phyloP scores from a whole-genome alignment of 2,329 filamentous ascomycete species.

The Albophoma yamanashiensis region DNA sequence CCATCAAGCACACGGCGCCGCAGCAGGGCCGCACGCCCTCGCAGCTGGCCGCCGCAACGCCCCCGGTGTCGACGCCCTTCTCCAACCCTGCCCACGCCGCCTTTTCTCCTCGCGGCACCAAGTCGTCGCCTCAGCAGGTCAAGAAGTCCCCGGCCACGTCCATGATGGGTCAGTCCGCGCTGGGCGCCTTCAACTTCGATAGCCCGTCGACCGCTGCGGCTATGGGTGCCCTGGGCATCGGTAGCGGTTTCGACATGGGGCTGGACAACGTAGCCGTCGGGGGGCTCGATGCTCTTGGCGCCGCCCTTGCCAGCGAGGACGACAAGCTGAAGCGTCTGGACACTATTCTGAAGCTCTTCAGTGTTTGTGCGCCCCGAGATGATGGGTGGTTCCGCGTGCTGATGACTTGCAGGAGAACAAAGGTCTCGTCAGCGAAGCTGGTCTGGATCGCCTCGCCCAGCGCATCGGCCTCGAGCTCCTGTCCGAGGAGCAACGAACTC shows the following conservation, averaged over 20 bases:
- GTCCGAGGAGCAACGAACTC: slow-evolving; percentile 42
- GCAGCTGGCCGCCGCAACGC: slow-evolving; percentile 45
- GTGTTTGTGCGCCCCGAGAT: slow-evolving; percentile 24
- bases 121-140: slow-evolving; percentile 53
- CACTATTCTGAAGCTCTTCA: slow-evolving; percentile 36
- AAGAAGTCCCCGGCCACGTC: slow-evolving; percentile 52
- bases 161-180: slow-evolving; percentile 35
- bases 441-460: slow-evolving; percentile 60
- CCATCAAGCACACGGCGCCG: slow-evolving; percentile 33
- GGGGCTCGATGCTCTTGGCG: slow-evolving; percentile 29
- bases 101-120: slow-evolving; percentile 46
- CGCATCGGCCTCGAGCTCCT: slow-evolving; percentile 55
- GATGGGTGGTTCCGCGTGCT: background rate
- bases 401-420: slow-evolving; percentile 28
- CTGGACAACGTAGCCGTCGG: slow-evolving; percentile 40
- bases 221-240: slow-evolving; percentile 44
- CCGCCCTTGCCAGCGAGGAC: slow-evolving; percentile 35
- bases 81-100: slow-evolving; percentile 46
- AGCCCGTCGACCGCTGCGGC: slow-evolving; percentile 54
- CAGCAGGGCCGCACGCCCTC: slow-evolving; percentile 36
- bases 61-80: slow-evolving; percentile 58
- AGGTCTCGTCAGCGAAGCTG: slow-evolving; percentile 62
- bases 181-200: slow-evolving; percentile 46
- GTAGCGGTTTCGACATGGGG: slow-evolving; percentile 37
- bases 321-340: slow-evolving; percentile 46